These are phyloP conservation scores for Hypoxylon sp. DNA, from an alignment of 2,329 filamentous ascomycete species.

Conservation along the genomic window DNA sequence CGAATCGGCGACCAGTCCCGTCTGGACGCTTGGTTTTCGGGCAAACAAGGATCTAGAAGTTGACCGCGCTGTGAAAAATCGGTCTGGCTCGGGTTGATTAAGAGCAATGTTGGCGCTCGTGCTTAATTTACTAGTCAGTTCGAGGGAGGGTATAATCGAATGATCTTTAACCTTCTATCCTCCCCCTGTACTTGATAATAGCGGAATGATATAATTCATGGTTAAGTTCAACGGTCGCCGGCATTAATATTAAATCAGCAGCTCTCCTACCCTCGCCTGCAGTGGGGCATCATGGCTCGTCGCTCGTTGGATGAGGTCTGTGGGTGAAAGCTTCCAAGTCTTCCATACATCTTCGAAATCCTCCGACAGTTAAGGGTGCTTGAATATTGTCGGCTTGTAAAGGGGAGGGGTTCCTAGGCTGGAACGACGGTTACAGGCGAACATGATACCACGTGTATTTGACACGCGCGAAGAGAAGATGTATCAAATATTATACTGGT, in stretches of 20 bases:
- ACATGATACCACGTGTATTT: conserved; percentile 26
- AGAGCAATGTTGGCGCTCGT: conserved; percentile 1
- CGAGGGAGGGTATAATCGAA: conserved; percentile 24
- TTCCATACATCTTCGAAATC: conserved; percentile 39
- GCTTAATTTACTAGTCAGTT: conserved; percentile 18
- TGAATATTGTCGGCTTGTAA: conserved; percentile 4
- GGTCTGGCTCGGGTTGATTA: conserved; percentile 16
- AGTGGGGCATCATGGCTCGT: conserved; percentile 8
- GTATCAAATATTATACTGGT: conserved; percentile 9
- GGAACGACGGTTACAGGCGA: conserved; percentile 15
- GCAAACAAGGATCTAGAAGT: conserved; percentile 23
- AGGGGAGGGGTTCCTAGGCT: conserved; percentile 8
- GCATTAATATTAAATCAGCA: conserved; percentile 22
- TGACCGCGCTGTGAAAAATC: too few species aligned
- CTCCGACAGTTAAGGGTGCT: conserved; percentile 19
- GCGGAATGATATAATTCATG: conserved; percentile 7
- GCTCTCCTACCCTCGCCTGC: conserved; percentile 7
- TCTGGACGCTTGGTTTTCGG: conserved; percentile 12
- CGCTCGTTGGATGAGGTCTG: conserved; percentile 14
- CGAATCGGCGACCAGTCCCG: conserved; percentile 15
- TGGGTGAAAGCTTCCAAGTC: conserved; percentile 24
- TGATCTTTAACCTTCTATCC: conserved; percentile 16
- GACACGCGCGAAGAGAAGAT: conserved; percentile 18
- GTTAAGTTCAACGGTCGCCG: conserved; percentile 19
- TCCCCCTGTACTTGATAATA: conserved; percentile 5